Percentiles rank a stretch among this genome's conserved stretches.
Conservation (phyloP, 2,329 filamentous ascomycete species). For the Beauveria scarabaeidicola region DNA sequence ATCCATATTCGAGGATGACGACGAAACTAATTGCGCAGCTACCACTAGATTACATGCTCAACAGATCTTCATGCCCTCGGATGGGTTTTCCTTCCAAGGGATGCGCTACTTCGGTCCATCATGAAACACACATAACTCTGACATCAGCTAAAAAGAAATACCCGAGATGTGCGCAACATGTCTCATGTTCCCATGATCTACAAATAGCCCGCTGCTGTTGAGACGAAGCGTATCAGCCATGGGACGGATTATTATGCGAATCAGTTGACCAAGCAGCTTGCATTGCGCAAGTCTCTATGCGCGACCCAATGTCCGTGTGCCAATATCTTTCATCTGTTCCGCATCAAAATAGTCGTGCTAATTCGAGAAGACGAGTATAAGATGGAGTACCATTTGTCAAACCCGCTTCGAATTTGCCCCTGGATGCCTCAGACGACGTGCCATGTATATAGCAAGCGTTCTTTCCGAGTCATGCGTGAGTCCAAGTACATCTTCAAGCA, state of each 20-base stretch:
- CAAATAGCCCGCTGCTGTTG: background rate
- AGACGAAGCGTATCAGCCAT: slow-evolving; percentile 2
- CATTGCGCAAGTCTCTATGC: background rate
- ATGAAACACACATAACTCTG: background rate
- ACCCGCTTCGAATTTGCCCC: no score
- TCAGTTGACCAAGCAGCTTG: background rate
- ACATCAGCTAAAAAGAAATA: background rate
- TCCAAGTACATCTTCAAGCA: no score
- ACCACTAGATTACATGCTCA: no score
- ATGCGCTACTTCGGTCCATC: background rate
- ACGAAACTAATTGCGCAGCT: background rate
- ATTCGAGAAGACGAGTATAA: no score
- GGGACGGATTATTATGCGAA: background rate
- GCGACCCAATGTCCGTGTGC: background rate
- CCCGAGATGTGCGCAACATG: background rate
- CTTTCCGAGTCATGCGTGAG: no score
- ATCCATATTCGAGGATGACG: background rate
- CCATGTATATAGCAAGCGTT: no score
- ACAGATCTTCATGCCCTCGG: no score
- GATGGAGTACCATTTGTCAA: no score
- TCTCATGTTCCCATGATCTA: background rate
- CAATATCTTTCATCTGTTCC: background rate
- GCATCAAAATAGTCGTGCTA: no score
- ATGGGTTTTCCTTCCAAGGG: no score
- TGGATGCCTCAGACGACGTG: no score